Percentiles rank a stretch among this genome's conserved stretches.
These are phyloP conservation scores for Pseudogymnoascus sp. DNA, from an alignment of 2,329 filamentous ascomycete species.

Conservation along the genomic window DNA sequence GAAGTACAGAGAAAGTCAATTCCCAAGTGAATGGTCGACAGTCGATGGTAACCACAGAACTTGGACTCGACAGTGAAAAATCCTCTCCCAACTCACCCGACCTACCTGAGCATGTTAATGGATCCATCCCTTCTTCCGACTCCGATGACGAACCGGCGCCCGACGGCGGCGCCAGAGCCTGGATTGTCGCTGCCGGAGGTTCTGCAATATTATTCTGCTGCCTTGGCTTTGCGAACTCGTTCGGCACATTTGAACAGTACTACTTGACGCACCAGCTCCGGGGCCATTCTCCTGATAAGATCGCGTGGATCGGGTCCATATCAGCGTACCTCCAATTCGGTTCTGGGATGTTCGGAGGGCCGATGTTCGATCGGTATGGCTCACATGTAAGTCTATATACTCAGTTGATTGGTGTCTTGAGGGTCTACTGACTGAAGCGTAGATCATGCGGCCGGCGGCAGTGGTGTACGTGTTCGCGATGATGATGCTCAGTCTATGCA, in stretches of 20 bases:
- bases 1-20: background rate
- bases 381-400: slow-evolving; percentile 35
- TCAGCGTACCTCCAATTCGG: slow-evolving; percentile 42
- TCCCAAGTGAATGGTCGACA: background rate
- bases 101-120: slow-evolving; percentile 28
- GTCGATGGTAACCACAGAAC: background rate
- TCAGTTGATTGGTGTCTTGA: slow-evolving; percentile 19
- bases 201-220: slow-evolving; percentile 12
- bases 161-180: slow-evolving; percentile 14
- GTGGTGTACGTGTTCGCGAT: slow-evolving; percentile 49
- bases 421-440: slow-evolving; percentile 25
- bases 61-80: slow-evolving; percentile 17
- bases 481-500: slow-evolving; percentile 52
- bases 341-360: slow-evolving; percentile 50
- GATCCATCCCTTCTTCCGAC: slow-evolving; percentile 27
- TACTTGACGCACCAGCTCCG: slow-evolving; percentile 41
- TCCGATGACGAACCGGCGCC: slow-evolving; percentile 30
- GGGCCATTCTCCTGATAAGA: slow-evolving; percentile 39
- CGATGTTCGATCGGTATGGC: slow-evolving; percentile 52
- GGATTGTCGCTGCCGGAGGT: slow-evolving; percentile 10
- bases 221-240: slow-evolving; percentile 35
- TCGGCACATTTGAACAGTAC: slow-evolving; percentile 47
- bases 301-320: slow-evolving; percentile 52
- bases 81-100: slow-evolving; percentile 33
- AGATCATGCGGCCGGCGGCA: slow-evolving; percentile 25